A percentile compares a stretch with the other conserved stretches of the same genome.
phyloP scores from a whole-genome alignment of 139 green algal genomes.

The Chlorella sp. region DNA sequence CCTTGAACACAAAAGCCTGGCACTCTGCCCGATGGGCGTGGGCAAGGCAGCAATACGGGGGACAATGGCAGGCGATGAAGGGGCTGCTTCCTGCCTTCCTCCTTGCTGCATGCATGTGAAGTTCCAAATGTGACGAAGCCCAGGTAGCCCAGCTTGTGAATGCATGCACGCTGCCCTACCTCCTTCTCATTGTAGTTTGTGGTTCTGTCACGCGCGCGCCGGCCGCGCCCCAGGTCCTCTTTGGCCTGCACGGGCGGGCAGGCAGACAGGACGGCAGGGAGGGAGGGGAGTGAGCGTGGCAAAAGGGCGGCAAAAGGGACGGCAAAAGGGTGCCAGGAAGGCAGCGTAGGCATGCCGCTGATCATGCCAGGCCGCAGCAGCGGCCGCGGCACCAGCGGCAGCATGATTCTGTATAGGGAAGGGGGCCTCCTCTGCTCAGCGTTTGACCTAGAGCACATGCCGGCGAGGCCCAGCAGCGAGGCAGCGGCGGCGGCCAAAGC shows the following conservation, averaged over 20 bases:
- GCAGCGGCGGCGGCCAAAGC: background rate
- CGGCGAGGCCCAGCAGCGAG: background rate
- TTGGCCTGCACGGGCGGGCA: background rate
- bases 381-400: background rate
- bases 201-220: background rate
- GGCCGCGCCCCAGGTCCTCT: slow-evolving; percentile 10
- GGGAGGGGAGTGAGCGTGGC: too few species aligned
- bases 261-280: background rate
- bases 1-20: too few species aligned
- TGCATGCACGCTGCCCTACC: background rate
- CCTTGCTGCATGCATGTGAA: too few species aligned
- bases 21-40: too few species aligned
- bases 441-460: too few species aligned
- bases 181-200: background rate
- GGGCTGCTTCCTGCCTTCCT: too few species aligned
- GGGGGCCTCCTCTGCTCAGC: too few species aligned
- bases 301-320: background rate
- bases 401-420: too few species aligned
- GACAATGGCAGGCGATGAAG: too few species aligned
- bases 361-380: background rate
- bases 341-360: background rate
- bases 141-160: background rate
- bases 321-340: too few species aligned
- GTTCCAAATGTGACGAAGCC: background rate
- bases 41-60: too few species aligned